These are phyloP conservation scores for Solidago caesia DNA, from an alignment of 129 eudicot genomes.

Conservation along the genomic window DNA sequence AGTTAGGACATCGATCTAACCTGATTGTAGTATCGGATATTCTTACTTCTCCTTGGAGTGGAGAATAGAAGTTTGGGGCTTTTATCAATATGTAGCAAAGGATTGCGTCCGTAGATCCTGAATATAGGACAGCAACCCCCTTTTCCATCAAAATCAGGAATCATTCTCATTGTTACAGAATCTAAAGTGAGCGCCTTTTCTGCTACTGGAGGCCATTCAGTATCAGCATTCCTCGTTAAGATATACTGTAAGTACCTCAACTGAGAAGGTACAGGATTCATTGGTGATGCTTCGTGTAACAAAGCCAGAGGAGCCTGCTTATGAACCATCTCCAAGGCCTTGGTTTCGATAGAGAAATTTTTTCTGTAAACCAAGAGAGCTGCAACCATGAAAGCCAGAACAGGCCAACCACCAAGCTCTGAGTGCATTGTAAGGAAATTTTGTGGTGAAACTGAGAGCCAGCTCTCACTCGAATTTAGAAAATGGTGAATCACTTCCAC, in stretches of 20 bases:
- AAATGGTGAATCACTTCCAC: neutral
- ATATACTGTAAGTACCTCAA: neutral
- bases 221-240: slow-evolving; percentile 48
- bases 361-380: neutral
- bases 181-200: slow-evolving; percentile 74
- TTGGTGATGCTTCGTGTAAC: neutral
- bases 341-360: neutral
- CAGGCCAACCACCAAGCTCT: neutral
- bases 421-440: neutral
- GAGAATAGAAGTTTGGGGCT: neutral
- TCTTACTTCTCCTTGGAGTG: slow-evolving; percentile 54
- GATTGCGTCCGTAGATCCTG: neutral
- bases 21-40: slow-evolving; percentile 27
- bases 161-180: slow-evolving; percentile 72
- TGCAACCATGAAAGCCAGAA: neutral
- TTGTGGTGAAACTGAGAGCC: neutral
- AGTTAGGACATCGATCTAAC: neutral
- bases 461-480: neutral
- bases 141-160: slow-evolving; percentile 59
- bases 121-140: slow-evolving; percentile 85
- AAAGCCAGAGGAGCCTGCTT: neutral
- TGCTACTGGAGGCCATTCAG: slow-evolving; percentile 75
- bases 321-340: neutral
- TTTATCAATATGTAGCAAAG: neutral
- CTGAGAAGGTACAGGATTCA: neutral